A percentile compares a stretch with the other conserved stretches of the same genome.
Evolutionary conservation across 768 basidiomycete genomes (phyloP).

Genomic region (Lactarius deliciosus): DNA sequence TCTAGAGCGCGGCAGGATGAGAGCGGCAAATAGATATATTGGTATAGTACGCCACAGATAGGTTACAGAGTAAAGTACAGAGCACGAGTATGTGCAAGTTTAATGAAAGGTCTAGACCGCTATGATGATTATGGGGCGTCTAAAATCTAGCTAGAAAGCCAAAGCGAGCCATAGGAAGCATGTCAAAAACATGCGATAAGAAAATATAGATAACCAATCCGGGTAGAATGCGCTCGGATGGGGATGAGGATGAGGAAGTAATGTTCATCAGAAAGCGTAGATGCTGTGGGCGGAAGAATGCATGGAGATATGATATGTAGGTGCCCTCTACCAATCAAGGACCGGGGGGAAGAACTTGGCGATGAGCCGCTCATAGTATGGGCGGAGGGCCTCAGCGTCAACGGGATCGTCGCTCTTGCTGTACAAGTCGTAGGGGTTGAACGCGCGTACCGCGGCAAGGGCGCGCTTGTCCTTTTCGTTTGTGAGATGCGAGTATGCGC

Average conservation of each 20-base stretch:
- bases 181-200: conserved; percentile 10
- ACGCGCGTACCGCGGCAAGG: conserved; percentile 74
- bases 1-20: background rate
- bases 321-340: conserved; percentile 66
- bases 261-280: conserved; percentile 18
- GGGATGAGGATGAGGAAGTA: conserved; percentile 8
- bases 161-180: background rate
- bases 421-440: conserved; percentile 96
- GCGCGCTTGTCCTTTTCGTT: conserved; percentile 65
- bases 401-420: conserved; percentile 79
- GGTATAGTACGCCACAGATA: background rate
- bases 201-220: conserved; percentile 6
- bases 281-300: conserved; percentile 1
- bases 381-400: conserved; percentile 59
- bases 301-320: conserved; percentile 16
- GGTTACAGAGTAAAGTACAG: background rate
- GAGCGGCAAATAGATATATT: background rate
- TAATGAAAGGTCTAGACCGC: background rate
- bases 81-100: background rate
- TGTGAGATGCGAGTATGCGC: conserved; percentile 77
- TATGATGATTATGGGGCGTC: conserved; percentile 7
- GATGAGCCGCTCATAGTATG: conserved; percentile 84
- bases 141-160: conserved; percentile 17
- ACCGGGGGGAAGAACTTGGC: conserved; percentile 81
- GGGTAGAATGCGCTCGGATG: conserved; percentile 8